Conservation (phyloP, 164 flowering plant genomes). For the Houttuynia cordata region DNA sequence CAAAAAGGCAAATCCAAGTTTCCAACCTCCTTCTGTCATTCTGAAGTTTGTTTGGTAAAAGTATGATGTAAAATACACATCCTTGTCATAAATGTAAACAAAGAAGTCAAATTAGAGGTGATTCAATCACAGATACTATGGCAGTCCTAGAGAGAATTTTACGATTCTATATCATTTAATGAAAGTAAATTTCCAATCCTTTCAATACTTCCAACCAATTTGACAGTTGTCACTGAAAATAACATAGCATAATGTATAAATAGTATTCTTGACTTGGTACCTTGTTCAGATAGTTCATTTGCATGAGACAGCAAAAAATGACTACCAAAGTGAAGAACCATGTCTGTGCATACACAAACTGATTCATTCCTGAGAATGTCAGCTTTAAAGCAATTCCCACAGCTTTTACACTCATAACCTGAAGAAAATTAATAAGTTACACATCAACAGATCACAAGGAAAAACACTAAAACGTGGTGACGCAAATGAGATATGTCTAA, state of each 20-base stretch:
- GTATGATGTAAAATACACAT: too few species aligned
- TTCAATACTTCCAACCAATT: too few species aligned
- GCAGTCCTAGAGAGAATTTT: too few species aligned
- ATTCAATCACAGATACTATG: too few species aligned
- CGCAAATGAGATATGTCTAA: neutral
- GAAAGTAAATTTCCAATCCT: too few species aligned
- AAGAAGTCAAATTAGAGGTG: too few species aligned
- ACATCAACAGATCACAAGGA: constrained; percentile 1
- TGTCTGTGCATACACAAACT: constrained; percentile 51
- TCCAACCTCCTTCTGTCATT: too few species aligned
- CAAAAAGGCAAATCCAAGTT: too few species aligned
- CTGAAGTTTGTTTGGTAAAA: too few species aligned
- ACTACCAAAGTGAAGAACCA: constrained; percentile 66
- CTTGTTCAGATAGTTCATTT: constrained; percentile 78
- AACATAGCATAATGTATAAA: neutral
- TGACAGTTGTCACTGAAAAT: too few species aligned
- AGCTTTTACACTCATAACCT: constrained; percentile 90
- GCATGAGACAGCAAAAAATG: constrained; percentile 34
- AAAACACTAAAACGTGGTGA: neutral
- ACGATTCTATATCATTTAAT: too few species aligned
- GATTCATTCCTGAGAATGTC: constrained; percentile 55
- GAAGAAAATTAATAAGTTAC: neutral
- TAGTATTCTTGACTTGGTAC: constrained; percentile 16
- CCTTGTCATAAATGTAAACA: too few species aligned
- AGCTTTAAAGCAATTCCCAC: constrained; percentile 73